phyloP scores from a whole-genome alignment of 257 asterid genomes.

The Fraxinus pennsylvanica region DNA sequence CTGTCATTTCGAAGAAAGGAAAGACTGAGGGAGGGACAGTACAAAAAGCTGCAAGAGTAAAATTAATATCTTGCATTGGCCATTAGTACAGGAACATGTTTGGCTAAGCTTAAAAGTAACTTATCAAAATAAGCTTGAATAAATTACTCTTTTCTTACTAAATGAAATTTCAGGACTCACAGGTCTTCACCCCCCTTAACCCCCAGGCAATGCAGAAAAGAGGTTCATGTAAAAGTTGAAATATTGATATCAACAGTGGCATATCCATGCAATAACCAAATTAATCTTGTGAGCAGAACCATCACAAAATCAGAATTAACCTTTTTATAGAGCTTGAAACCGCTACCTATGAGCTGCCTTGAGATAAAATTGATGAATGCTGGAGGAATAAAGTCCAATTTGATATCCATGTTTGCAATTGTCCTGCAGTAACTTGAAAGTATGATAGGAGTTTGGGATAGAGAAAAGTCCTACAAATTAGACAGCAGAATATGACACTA shows the following conservation, averaged over 20 bases:
- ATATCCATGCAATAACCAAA: conserved; percentile 7
- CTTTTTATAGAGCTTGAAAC: conserved; percentile 95
- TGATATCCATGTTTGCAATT: conserved; percentile 78
- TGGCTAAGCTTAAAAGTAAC: no score
- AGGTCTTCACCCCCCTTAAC: neutral
- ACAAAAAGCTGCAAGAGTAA: neutral
- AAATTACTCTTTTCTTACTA: no score
- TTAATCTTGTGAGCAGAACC: neutral
- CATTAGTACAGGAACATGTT: neutral
- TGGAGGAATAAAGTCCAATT: conserved; percentile 76
- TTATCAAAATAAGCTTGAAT: no score
- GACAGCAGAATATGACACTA: neutral
- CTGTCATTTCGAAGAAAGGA: conserved; percentile 42
- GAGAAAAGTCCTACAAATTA: neutral
- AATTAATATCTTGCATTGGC: neutral
- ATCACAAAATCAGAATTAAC: conserved; percentile 31
- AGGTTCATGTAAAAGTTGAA: no score
- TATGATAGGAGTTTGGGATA: neutral
- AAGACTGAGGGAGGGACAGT: conserved; percentile 12
- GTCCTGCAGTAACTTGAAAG: conserved; percentile 53
- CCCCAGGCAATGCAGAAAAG: neutral
- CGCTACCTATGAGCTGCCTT: conserved; percentile 88
- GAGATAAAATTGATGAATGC: conserved; percentile 75
- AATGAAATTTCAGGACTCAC: no score
- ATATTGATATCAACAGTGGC: neutral